Evolutionary conservation across 1,284 basidiomycete genomes (phyloP).

Genomic region (Cystobasidium pallidum): DNA sequence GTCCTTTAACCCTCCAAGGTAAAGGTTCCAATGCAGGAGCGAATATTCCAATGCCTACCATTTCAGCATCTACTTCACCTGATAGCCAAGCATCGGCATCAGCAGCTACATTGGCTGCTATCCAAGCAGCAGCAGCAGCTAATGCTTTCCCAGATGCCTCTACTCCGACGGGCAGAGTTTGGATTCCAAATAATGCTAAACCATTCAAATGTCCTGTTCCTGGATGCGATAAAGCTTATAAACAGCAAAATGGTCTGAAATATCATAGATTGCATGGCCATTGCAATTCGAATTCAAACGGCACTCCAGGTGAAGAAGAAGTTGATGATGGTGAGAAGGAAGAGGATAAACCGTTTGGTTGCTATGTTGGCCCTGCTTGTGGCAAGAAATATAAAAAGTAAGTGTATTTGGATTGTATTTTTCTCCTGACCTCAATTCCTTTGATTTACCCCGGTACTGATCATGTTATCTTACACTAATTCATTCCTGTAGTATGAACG

Average conservation of each 20-base stretch:
- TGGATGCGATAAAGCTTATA: constrained; percentile 98
- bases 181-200: constrained; percentile 62
- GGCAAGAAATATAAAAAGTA: constrained; percentile 89
- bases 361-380: constrained; percentile 81
- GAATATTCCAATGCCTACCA: constrained; percentile 38
- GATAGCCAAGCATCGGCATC: constrained; percentile 29
- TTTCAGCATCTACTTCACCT: constrained; percentile 38
- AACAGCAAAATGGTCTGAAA: constrained; percentile 94
- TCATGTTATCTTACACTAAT: background rate
- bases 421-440: background rate
- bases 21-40: background rate
- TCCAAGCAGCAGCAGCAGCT: constrained; percentile 39
- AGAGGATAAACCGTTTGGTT: constrained; percentile 79
- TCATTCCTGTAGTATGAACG: constrained; percentile 70
- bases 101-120: constrained; percentile 39
- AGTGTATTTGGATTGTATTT: constrained; percentile 35
- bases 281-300: constrained; percentile 81
- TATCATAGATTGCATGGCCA: constrained; percentile 94
- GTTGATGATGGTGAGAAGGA: constrained; percentile 73
- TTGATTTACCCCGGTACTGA: background rate
- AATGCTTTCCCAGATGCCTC: constrained; percentile 33
- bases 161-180: constrained; percentile 41
- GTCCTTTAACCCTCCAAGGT: constrained; percentile 25
- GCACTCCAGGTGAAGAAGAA: constrained; percentile 52
- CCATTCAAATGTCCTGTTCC: constrained; percentile 96